phyloP scores from a whole-genome alignment of 768 basidiomycete genomes.

The Podaxis sp. region DNA sequence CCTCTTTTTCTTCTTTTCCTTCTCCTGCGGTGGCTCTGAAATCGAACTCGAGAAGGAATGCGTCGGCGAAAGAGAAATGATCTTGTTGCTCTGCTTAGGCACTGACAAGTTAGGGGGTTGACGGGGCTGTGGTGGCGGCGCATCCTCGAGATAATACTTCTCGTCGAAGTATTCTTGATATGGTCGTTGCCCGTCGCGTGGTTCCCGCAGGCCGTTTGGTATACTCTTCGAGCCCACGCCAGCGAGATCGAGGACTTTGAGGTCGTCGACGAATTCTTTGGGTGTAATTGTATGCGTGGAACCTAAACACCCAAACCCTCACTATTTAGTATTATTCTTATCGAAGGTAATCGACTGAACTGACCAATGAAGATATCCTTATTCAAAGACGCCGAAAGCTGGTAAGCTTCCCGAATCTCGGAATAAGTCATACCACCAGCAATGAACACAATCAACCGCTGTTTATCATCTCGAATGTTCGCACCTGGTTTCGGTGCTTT shows the following conservation, averaged over 20 bases:
- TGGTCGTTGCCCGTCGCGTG: conserved; percentile 43
- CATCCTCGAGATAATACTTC: conserved; percentile 68
- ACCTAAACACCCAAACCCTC: conserved; percentile 45
- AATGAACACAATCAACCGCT: conserved; percentile 85
- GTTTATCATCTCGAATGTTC: conserved; percentile 49
- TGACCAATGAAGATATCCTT: conserved; percentile 93
- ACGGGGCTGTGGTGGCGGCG: conserved; percentile 50
- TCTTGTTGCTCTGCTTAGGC: conserved; percentile 30
- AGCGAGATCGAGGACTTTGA: conserved; percentile 84
- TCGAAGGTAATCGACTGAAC: not conserved
- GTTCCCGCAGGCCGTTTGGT: conserved; percentile 67
- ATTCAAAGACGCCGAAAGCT: conserved; percentile 68
- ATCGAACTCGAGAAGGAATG: conserved; percentile 49
- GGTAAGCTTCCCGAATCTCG: conserved; percentile 88
- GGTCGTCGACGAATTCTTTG: conserved; percentile 79
- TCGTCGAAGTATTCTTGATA: conserved; percentile 82
- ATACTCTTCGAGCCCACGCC: conserved; percentile 76
- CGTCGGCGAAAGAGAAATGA: conserved; percentile 51
- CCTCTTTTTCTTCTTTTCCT: conserved; percentile 79
- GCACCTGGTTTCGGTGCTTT: conserved; percentile 58
- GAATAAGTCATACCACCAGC: conserved; percentile 97
- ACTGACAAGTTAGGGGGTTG: conserved; percentile 35
- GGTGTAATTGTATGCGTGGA: conserved; percentile 89
- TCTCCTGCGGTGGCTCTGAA: conserved; percentile 42
- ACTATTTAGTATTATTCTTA: not conserved